These are phyloP conservation scores for Passiflora organensis DNA, from an alignment of 345 rosid species.

Conservation along the genomic window DNA sequence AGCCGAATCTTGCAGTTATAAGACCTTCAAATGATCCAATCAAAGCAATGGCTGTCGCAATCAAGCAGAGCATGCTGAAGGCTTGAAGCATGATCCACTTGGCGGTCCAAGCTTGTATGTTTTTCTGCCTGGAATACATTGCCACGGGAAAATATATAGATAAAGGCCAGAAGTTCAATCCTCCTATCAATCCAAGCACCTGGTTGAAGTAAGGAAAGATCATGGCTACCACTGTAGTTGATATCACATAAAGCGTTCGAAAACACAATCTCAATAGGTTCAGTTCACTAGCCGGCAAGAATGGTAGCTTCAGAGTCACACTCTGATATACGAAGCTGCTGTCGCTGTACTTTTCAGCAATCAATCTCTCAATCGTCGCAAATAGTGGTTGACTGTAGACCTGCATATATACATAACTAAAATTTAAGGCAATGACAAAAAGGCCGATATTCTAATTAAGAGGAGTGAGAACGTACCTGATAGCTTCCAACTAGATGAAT, in stretches of 20 bases:
- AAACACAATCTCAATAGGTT: conserved; percentile 31
- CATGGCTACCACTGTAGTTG: conserved; percentile 45
- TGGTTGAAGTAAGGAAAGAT: conserved; percentile 83
- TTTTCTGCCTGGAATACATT: conserved; percentile 57
- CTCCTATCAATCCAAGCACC: conserved; percentile 72
- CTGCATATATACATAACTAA: neutral
- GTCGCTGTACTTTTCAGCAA: neutral
- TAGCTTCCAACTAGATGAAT: conserved; percentile 49
- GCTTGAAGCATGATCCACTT: conserved; percentile 47
- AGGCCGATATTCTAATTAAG: too few relatives aligned
- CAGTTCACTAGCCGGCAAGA: neutral
- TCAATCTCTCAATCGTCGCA: neutral
- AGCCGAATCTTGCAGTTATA: conserved; percentile 12
- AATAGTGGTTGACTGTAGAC: neutral
- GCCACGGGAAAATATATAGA: conserved; percentile 70
- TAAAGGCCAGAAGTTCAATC: conserved; percentile 64
- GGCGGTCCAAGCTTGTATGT: conserved; percentile 43
- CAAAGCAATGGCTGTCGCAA: conserved; percentile 36
- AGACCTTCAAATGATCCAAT: conserved; percentile 63
- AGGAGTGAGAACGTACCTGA: too few relatives aligned
- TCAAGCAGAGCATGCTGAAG: conserved; percentile 39
- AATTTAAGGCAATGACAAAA: too few relatives aligned
- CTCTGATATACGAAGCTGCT: neutral
- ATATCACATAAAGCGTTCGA: conserved; percentile 44
- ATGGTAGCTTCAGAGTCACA: neutral